phyloP scores from a whole-genome alignment of 1,284 basidiomycete species.

The Agaricales sp. region DNA sequence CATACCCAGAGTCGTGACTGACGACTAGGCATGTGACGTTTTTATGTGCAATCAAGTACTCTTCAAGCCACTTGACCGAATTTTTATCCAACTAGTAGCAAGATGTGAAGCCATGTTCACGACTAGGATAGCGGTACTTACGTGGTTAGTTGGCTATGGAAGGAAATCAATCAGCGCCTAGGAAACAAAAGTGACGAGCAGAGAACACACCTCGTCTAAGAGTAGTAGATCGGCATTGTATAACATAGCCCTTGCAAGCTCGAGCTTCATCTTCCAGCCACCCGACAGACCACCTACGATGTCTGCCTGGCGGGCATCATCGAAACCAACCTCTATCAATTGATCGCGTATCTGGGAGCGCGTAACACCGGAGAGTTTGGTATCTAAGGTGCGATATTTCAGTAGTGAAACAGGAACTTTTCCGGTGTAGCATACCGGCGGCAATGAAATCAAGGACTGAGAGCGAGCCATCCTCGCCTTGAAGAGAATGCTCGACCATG shows the following conservation, averaged over 20 bases:
- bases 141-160: conserved; percentile 83
- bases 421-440: conserved; percentile 43
- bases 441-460: conserved; percentile 86
- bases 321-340: conserved; percentile 85
- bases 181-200: conserved; percentile 3
- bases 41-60: conserved; percentile 76
- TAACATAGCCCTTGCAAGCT: conserved; percentile 88
- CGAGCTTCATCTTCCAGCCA: conserved; percentile 99
- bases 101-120: too few species aligned
- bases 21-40: conserved; percentile 90
- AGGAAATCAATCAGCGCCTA: conserved; percentile 9
- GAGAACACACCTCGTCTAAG: conserved; percentile 60
- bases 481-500: conserved; percentile 95
- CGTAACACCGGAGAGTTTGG: conserved; percentile 38
- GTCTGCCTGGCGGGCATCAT: conserved; percentile 78
- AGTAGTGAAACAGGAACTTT: conserved; percentile 5
- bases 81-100: conserved; percentile 72
- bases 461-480: conserved; percentile 81
- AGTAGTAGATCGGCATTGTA: conserved; percentile 93
- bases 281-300: conserved; percentile 88
- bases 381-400: conserved; percentile 37
- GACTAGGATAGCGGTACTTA: conserved; percentile 28
- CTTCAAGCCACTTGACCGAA: conserved; percentile 91
- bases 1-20: conserved; percentile 94
- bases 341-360: conserved; percentile 69